Conservation (phyloP, 306 rosid genomes). For the Spatholobus suberectus region DNA sequence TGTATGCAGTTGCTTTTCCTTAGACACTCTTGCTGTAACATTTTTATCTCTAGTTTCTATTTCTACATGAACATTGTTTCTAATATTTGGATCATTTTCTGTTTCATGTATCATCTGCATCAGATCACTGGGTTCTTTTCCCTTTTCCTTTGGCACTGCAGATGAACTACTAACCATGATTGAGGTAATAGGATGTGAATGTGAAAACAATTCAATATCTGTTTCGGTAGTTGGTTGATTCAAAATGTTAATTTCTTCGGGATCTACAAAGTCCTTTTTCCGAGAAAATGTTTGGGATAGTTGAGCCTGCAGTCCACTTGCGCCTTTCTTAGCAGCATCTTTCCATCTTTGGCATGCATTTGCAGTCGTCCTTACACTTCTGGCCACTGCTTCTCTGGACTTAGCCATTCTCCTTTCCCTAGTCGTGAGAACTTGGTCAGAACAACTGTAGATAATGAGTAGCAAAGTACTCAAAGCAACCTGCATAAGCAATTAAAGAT, state of each 20-base stretch:
- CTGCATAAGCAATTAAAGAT: conserved; percentile 61
- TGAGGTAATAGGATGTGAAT: conserved; percentile 42
- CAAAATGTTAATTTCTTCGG: conserved; percentile 55
- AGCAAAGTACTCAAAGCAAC: conserved; percentile 73
- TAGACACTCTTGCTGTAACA: conserved; percentile 39
- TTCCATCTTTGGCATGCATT: conserved; percentile 77
- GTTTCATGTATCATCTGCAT: conserved; percentile 52
- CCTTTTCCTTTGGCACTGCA: conserved; percentile 44
- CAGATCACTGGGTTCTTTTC: conserved; percentile 48
- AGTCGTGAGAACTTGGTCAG: conserved; percentile 74
- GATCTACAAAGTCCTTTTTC: conserved; percentile 39
- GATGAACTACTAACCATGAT: conserved; percentile 41
- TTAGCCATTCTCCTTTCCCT: conserved; percentile 73
- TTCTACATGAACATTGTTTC: conserved; percentile 43
- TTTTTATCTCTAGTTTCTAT: conserved; percentile 33
- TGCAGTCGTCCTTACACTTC: conserved; percentile 64
- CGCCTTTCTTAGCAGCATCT: conserved; percentile 63
- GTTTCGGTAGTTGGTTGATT: conserved; percentile 41
- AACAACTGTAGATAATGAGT: conserved; percentile 77
- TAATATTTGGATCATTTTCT: conserved; percentile 53
- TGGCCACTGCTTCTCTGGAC: conserved; percentile 78
- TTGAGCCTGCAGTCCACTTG: conserved; percentile 75
- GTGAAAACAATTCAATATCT: conserved; percentile 42
- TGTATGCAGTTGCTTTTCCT: conserved; percentile 59
- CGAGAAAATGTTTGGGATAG: conserved; percentile 62